Base-by-base conservation (phyloP, 1,139 yeast genomes). In the Yamadazyma pseudoaaseri region DNA sequence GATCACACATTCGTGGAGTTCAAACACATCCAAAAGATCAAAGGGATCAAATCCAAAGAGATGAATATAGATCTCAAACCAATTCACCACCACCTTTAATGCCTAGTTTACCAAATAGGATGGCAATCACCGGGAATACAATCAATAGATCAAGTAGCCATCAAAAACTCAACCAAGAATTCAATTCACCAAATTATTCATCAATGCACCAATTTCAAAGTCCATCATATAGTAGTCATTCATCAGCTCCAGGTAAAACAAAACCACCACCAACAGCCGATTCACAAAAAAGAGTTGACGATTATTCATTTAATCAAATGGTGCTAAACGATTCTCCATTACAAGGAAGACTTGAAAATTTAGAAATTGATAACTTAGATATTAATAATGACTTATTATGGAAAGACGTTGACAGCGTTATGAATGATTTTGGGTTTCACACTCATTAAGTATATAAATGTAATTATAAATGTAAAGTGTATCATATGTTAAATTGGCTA, bases 371-470 rank as follows among this genome's bases (percentile, higher is more conserved):
- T 32, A 47, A 51, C 12, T 52, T 66, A 35, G 73, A 66, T 33
- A 52, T 67, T 36, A 73, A 64, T 33, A 78, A 81, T 23, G 96
- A 84, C 38, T 60, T 81, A 48, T 73, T 87, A 10, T 87, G 95
- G 90, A 84, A 83, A 52, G 96, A 90, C 52, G 95, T 90, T 16
- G 96, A 87, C 45, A 71, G 86, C 34, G 86, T 90, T 39, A 87
- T 90, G 96, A 86, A 86, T 48, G 96, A 89, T 52, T 89, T 89
- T 62, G 97, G 97, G 8, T 89, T 90, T 64, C 86, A 84, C 67
- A 69, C 51, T 25, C 47, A 47, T 18, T 46, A 34, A 23, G 5
- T n/a, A n/a, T n/a, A n/a, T n/a, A n/a, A n/a, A 18, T 18, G 21
- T 18, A 18, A 10, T 18, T 18, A 7, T 18, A 18, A 18, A 18